Evolutionary conservation across 805 yeast genomes (phyloP).

Genomic region (Candida verbasci): DNA sequence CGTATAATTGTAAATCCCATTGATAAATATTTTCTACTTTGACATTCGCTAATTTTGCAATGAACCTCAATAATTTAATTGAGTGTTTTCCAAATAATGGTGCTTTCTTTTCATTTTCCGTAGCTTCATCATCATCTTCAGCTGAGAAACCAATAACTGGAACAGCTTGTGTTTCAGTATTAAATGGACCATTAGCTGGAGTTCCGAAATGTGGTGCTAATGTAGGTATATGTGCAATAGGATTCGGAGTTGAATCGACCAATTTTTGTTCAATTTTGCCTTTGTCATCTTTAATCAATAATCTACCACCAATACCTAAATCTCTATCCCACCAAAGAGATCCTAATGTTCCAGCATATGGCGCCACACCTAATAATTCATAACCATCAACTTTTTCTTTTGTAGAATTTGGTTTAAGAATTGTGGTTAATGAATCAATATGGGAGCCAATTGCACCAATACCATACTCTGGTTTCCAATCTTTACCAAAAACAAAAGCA

Average conservation of each 20-base stretch:
- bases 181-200: conserved; percentile 65
- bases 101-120: conserved; percentile 56
- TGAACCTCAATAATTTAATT: conserved; percentile 59
- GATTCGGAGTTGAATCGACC: conserved; percentile 58
- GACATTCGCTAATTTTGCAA: conserved; percentile 58
- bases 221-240: conserved; percentile 78
- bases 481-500: conserved; percentile 65
- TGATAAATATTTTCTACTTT: conserved; percentile 60
- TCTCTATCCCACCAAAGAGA: conserved; percentile 81
- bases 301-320: conserved; percentile 77
- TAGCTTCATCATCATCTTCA: conserved; percentile 41
- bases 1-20: conserved; percentile 75
- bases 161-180: conserved; percentile 70
- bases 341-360: conserved; percentile 69
- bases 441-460: conserved; percentile 73
- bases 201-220: conserved; percentile 85
- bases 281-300: conserved; percentile 42
- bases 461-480: conserved; percentile 63
- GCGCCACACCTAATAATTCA: conserved; percentile 77
- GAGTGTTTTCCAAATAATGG: conserved; percentile 70
- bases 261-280: conserved; percentile 39
- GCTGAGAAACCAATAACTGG: conserved; percentile 67
- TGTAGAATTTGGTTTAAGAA: conserved; percentile 67
- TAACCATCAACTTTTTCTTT: conserved; percentile 65
- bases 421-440: conserved; percentile 65